Evolutionary conservation across 306 rosid genomes (phyloP).

Genomic region (Sicyos baderoa): DNA sequence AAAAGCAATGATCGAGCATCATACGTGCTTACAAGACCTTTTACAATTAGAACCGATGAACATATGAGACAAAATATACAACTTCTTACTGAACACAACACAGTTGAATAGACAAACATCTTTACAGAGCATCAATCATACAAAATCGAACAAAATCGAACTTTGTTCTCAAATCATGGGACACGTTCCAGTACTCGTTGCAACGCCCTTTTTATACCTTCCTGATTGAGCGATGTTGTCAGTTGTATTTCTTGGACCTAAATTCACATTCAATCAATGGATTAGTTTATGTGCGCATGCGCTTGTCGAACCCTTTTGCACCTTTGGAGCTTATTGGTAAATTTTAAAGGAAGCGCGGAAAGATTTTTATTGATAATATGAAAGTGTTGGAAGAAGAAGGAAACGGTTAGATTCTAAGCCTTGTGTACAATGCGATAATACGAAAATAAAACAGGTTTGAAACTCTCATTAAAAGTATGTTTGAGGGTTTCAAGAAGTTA

Average conservation of each 20-base stretch:
- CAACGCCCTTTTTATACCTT: constrained; percentile 76
- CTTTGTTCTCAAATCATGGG: constrained; percentile 30
- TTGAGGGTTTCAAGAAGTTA: too few relatives aligned
- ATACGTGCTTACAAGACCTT: neutral
- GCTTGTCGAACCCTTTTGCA: neutral
- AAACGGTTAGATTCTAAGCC: too few relatives aligned
- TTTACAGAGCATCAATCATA: constrained; percentile 13
- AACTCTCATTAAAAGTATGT: too few relatives aligned
- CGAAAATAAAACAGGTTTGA: too few relatives aligned
- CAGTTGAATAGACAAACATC: constrained; percentile 13
- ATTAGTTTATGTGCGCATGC: neutral
- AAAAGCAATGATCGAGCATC: neutral
- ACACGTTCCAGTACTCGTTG: constrained; percentile 87
- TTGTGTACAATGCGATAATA: too few relatives aligned
- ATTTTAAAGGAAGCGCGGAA: too few relatives aligned
- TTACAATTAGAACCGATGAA: constrained; percentile 2
- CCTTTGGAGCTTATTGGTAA: too few relatives aligned
- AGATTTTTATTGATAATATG: too few relatives aligned
- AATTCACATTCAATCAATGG: neutral
- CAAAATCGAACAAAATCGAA: constrained; percentile 4
- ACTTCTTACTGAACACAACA: neutral
- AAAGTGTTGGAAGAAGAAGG: too few relatives aligned
- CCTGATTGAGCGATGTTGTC: constrained; percentile 82
- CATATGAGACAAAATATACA: constrained; percentile 13
- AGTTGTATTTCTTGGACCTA: constrained; percentile 87